These are phyloP conservation scores for Nannizziopsis barbatae DNA, from an alignment of 2,329 filamentous ascomycete species.

Conservation along the genomic window DNA sequence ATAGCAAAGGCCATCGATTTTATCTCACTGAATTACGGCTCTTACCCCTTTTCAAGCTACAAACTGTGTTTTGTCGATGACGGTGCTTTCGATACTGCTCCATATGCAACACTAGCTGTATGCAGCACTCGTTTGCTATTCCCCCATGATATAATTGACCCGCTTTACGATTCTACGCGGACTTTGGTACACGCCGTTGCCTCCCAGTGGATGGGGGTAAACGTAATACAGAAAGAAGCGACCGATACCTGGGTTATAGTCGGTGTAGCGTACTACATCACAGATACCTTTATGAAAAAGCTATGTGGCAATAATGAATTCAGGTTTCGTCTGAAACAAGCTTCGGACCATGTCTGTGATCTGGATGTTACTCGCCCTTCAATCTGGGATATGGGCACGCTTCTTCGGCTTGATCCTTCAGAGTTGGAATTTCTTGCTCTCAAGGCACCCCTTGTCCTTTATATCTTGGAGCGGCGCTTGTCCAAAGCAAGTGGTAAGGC, in stretches of 20 bases:
- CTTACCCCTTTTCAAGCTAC: conserved; percentile 85
- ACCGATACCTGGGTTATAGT: conserved; percentile 80
- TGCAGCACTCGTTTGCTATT: conserved; percentile 80
- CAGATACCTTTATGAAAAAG: conserved; percentile 80
- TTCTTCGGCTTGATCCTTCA: conserved; percentile 69
- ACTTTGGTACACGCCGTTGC: conserved; percentile 73
- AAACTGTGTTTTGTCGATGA: conserved; percentile 94
- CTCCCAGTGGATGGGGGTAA: conserved; percentile 88
- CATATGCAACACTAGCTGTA: conserved; percentile 73
- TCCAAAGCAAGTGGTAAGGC: conserved; percentile 77
- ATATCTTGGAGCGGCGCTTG: conserved; percentile 83
- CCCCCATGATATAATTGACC: conserved; percentile 73
- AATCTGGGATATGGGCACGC: conserved; percentile 65
- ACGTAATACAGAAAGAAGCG: conserved; percentile 71
- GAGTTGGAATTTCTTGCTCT: conserved; percentile 82
- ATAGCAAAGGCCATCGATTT: conserved; percentile 80
- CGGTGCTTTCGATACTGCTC: conserved; percentile 59
- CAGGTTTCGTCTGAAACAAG: conserved; percentile 73
- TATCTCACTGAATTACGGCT: conserved; percentile 76
- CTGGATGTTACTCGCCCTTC: conserved; percentile 73
- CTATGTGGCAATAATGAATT: conserved; percentile 93
- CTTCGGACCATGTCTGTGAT: conserved; percentile 71
- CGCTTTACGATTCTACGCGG: conserved; percentile 68
- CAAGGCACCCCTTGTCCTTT: conserved; percentile 83
- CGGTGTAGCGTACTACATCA: conserved; percentile 88